A percentile compares a stretch with the other conserved stretches of the same genome.
phyloP scores from a whole-genome alignment of 1,284 basidiomycete species.

The Cutaneotrichosporon sp. region DNA sequence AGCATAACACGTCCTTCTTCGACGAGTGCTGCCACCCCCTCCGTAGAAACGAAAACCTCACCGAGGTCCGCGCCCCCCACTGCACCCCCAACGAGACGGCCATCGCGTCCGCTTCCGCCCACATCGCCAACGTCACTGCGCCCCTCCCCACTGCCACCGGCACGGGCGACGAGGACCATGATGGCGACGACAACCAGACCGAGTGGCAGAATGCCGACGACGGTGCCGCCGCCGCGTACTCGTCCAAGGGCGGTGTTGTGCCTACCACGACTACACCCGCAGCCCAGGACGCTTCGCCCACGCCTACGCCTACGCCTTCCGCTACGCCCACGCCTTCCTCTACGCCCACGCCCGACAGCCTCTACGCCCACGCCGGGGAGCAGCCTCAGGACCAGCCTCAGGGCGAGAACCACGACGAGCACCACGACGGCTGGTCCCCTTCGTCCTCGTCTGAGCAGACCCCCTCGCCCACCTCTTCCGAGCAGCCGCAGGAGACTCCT shows the following conservation, averaged over 20 bases:
- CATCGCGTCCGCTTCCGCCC: conserved; percentile 32
- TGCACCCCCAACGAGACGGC: conserved; percentile 56
- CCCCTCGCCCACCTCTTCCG: too few relatives aligned
- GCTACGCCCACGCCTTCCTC: not conserved
- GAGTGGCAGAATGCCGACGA: not conserved
- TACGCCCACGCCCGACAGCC: too few relatives aligned
- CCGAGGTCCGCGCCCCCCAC: conserved; percentile 58
- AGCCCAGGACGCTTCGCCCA: not conserved
- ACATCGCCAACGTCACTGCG: conserved; percentile 23
- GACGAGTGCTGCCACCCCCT: conserved; percentile 63
- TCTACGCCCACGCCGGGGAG: not conserved
- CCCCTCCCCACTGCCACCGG: conserved; percentile 21
- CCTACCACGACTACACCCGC: not conserved
- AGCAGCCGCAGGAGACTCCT: conserved; percentile 3
- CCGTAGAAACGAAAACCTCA: conserved; percentile 58
- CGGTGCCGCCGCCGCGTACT: not conserved
- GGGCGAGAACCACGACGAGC: not conserved
- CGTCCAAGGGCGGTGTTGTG: conserved; percentile 7
- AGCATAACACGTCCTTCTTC: conserved; percentile 67
- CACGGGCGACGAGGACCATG: not conserved
- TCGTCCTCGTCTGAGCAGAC: too few relatives aligned
- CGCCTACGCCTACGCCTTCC: not conserved
- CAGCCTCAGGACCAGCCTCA: not conserved
- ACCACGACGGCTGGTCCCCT: not conserved
- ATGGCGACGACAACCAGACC: conserved; percentile 2